Conservation (phyloP, 2,329 filamentous ascomycete genomes). For the Penicillium janthinellum region DNA sequence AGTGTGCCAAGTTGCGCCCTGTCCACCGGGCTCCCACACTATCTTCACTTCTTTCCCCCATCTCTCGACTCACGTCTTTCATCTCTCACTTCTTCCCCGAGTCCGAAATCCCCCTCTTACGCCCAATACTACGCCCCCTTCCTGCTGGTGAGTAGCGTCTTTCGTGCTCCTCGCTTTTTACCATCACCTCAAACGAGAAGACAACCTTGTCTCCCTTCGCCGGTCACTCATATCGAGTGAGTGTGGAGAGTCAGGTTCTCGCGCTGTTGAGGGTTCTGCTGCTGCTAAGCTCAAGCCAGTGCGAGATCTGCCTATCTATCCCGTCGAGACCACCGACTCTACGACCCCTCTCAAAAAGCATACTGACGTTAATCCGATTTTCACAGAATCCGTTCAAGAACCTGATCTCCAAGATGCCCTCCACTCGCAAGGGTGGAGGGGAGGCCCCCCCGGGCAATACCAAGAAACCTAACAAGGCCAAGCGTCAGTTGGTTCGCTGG, state of each 20-base stretch:
- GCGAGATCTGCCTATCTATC: neutral
- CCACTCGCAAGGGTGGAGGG: neutral
- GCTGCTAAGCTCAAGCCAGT: neutral
- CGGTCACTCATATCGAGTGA: neutral
- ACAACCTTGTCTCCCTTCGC: neutral
- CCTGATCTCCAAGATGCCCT: neutral
- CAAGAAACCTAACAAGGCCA: constrained; percentile 29
- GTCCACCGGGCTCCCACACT: neutral
- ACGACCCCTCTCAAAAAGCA: neutral
- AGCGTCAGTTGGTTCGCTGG: constrained; percentile 46
- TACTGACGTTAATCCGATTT: neutral
- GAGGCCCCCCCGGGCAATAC: neutral
- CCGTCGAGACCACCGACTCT: neutral
- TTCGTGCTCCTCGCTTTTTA: neutral
- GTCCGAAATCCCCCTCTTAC: neutral
- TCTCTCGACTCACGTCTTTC: neutral
- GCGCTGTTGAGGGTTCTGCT: neutral
- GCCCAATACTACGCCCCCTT: neutral
- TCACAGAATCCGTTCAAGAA: neutral
- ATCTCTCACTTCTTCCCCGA: neutral
- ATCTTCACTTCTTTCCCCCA: neutral
- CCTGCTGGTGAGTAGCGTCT: neutral
- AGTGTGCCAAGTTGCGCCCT: neutral
- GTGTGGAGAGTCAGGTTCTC: neutral
- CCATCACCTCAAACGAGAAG: too few relatives aligned